Evolutionary conservation across 306 rosid genomes (phyloP), one percentile per base, ranked within the genome.

Genomic region (Sindora glabra): DNA sequence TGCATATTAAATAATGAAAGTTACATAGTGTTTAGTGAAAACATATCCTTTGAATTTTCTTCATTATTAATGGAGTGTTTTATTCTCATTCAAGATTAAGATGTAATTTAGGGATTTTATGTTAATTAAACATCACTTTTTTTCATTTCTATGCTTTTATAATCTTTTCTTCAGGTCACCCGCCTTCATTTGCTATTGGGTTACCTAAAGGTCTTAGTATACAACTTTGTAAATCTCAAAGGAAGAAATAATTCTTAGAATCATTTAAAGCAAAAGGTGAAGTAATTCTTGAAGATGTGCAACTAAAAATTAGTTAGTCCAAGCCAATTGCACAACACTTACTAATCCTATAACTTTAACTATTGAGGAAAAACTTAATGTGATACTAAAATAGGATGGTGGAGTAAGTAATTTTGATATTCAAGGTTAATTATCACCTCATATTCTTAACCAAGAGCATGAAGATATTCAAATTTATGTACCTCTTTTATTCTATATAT

Each of bases 191-290:
- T 68, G 96, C 94, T 41, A 89, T 87, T 70, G 97, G 96, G 68
- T 95, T 95, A 37, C 90, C 99, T 2, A 92, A 89, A 74, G 85
- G 96, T 68, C 79, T 72, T 67, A 92, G 96, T 22, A 91, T 88
- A 91, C 89, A 82, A 82, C 85, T 83, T 54, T 95, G 95, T 47
- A 91, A 85, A 74, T 81, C 95, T 58, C 94, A 89, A 65, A 89
- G 72, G 90, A 75, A 89, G 36, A 86, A 80, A 77, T 90, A 92
- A 46, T 82, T 92, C 72, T 77, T 92, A 68, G 99, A 89, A 78
- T 92, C 99, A 61, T 12, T 92, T 74, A 89, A 92, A 77, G 94
- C 95, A 24, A 95, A 92, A 74, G 99, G 99, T 23, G 99, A 92
- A 78, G 95, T 86, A 66, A 84, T 92, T 72, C 74, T 80, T 54